Base-by-base conservation (phyloP, 2,329 filamentous ascomycete species). In the Leptodontidium sp. region DNA sequence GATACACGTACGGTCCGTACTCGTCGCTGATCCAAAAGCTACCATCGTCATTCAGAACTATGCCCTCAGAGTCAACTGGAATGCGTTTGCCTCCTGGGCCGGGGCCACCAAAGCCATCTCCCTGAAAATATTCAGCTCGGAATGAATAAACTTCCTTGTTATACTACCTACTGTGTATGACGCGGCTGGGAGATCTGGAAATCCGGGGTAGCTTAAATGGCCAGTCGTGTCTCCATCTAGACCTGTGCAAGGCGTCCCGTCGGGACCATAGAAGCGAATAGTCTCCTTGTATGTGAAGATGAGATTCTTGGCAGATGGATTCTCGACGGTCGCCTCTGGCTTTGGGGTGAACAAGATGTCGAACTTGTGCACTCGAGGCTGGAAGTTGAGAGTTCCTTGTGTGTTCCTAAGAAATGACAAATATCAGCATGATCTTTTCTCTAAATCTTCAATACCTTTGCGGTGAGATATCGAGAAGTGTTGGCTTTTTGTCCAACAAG, bases 1-100 rank as follows among this genome's bases (percentile, higher is more conserved):
- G 85, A 82, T 92, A 93, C 26, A 92, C 81, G 73, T 89, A 92
- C 0, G 89, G 89, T 0, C 90, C 90, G 75, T 91, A 91, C 79
- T 93, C 91, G 75, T 93, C 91, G 43, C 70, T 73, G 21, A 76
- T 82, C 89, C 89, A 93, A 79, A 91, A 92, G 0, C 83, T 82
- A 14, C 86, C 88, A 65, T 91, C 86, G 0, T 80, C 72, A 61
- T 84, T 85, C 7, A 93, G 82, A 1, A 88, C 86, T 0, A 93
- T 80, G 1, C 90, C 91, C 80, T 93, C 91, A 0, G 86, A 80
- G 75, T 93, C 91, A 2, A 93, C 75, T 0, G 86, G 78, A 43
- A 92, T 84, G 14, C 87, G 82, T 67, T 82, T 84, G 1, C 88
- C 89, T 7, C 90, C 90, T 0, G 84, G 77, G 0, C 90, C 89